Percentiles rank a stretch among this genome's conserved stretches.
Conservation (phyloP, 2,329 filamentous ascomycete genomes). For the Epichloe typhina region DNA sequence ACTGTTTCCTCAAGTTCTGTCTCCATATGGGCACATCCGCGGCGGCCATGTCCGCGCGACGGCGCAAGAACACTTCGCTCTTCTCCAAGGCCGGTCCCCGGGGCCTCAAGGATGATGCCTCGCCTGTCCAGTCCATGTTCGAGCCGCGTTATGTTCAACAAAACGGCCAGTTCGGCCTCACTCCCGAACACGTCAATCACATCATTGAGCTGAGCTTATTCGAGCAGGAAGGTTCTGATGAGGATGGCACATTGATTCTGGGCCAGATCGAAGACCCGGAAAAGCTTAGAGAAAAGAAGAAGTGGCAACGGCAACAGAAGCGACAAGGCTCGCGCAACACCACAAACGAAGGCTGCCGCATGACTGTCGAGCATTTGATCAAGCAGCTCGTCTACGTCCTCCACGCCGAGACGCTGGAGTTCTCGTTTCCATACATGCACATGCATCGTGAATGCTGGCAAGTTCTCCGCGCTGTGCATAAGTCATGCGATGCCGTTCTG, state of each 20-base stretch:
- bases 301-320: neutral
- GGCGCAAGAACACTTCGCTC: conserved; percentile 10
- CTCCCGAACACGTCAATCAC: neutral
- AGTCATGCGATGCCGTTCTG: conserved; percentile 18
- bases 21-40: conserved; percentile 25
- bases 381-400: conserved; percentile 19
- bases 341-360: neutral
- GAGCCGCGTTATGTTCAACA: neutral
- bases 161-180: neutral
- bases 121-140: conserved; percentile 24
- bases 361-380: conserved; percentile 17
- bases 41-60: neutral
- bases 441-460: conserved; percentile 28
- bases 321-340: neutral
- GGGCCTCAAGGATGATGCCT: conserved; percentile 15
- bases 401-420: conserved; percentile 22
- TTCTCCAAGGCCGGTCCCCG: conserved; percentile 10
- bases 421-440: conserved; percentile 26
- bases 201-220: conserved; percentile 1
- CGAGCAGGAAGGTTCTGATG: conserved; percentile 7
- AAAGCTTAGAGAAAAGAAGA: conserved; percentile 7
- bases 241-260: conserved; percentile 6
- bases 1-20: conserved; percentile 24
- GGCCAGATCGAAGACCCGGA: conserved; percentile 10
- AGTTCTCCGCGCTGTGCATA: conserved; percentile 20